Evolutionary conservation across 2,329 filamentous ascomycete genomes (phyloP).

Genomic region (Taxawa tesnikishii): DNA sequence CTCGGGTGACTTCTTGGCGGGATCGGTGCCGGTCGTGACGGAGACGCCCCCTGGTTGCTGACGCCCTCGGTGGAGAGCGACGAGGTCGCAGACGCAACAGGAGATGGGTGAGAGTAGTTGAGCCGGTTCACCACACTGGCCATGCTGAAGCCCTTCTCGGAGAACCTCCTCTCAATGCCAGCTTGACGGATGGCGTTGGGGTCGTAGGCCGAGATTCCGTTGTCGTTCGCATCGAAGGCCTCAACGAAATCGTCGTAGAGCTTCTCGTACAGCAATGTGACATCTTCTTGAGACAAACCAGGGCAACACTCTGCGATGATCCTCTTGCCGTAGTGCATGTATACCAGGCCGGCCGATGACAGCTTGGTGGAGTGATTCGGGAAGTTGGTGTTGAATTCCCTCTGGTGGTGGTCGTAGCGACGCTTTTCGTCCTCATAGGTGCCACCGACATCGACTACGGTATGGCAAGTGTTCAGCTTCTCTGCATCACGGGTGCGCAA

Average conservation of each 20-base stretch:
- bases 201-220: conserved; percentile 79
- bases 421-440: conserved; percentile 68
- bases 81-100: conserved; percentile 17
- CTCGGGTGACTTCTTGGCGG: conserved; percentile 20
- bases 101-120: conserved; percentile 47
- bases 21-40: conserved; percentile 1
- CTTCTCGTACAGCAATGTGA: conserved; percentile 70
- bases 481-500: conserved; percentile 79
- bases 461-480: conserved; percentile 71
- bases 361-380: conserved; percentile 77
- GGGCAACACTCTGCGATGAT: conserved; percentile 65
- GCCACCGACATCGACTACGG: conserved; percentile 94
- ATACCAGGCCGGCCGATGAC: conserved; percentile 85
- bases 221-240: conserved; percentile 94
- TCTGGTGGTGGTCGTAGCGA: conserved; percentile 96
- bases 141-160: conserved; percentile 69
- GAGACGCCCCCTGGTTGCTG: conserved; percentile 5
- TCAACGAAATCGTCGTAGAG: conserved; percentile 90
- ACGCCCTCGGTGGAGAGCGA: conserved; percentile 7
- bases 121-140: conserved; percentile 78
- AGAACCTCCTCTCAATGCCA: conserved; percentile 70
- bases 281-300: conserved; percentile 50
- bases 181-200: conserved; percentile 54
- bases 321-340: conserved; percentile 82
- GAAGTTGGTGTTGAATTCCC: conserved; percentile 76